A percentile compares a stretch with the other conserved stretches of the same genome.
Conservation (phyloP, 23 red algal species). For the Gracilaria gracilis region DNA sequence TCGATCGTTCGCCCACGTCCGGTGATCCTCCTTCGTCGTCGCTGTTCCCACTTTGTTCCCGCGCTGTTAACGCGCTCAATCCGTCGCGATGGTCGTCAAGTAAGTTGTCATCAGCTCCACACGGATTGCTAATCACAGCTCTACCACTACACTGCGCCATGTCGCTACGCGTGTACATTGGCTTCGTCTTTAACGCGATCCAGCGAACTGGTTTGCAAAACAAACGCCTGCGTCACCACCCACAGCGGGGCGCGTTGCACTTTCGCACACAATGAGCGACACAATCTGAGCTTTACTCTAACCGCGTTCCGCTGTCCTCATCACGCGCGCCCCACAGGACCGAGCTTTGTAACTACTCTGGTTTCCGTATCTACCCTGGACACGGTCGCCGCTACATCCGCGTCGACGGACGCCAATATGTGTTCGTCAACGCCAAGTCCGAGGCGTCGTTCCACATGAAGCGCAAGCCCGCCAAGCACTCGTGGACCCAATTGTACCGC, state of each 20-base stretch:
- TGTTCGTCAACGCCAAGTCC: constrained; percentile 95
- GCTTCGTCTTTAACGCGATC: no score
- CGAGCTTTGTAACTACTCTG: constrained; percentile 93
- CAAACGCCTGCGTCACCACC: no score
- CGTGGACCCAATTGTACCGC: constrained; percentile 98
- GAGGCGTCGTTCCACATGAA: constrained; percentile 97
- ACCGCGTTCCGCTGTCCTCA: not conserved
- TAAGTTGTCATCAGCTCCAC: constrained; percentile 23
- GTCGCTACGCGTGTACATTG: no score
- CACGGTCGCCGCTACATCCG: constrained; percentile 93
- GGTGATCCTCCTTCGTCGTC: no score
- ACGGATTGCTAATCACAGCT: no score
- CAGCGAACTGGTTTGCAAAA: no score
- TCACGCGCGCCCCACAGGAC: constrained; percentile 24
- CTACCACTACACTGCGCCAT: no score
- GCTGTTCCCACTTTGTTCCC: not conserved
- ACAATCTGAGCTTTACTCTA: not conserved
- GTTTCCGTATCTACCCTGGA: constrained; percentile 97
- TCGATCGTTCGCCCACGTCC: no score
- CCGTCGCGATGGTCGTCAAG: constrained; percentile 70
- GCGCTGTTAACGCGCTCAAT: not conserved
- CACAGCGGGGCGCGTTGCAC: no score
- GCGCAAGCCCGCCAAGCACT: constrained; percentile 93
- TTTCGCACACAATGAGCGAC: no score
- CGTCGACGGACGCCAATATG: constrained; percentile 79